Base-by-base conservation (phyloP, 23 red algal species). In the Gracilaria caudata region DNA sequence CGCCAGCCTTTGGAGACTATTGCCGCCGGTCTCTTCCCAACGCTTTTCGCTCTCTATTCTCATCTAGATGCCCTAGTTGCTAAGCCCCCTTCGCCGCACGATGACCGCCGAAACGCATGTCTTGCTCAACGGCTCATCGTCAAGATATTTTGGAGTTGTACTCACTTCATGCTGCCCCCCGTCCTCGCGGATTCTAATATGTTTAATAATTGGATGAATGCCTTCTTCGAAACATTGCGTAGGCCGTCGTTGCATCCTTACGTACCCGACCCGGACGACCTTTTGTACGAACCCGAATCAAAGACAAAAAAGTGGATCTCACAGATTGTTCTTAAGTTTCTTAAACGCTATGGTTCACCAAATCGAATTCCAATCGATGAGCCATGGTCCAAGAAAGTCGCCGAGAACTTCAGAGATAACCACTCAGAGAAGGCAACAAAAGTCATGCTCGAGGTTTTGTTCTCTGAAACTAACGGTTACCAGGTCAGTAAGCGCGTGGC, bases 221-320 rank as follows among this genome's bases (percentile, higher is more conserved):
- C 47, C 35, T 82, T 92, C 79, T 61, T 84, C 41, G 33, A 55
- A 35, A 75, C 78, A 59, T 34, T 92, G n/a, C 60, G 78, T 2
- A 34, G 78, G 17, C 89, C 64, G 7, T 60, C 59, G 51, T 28
- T 65, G 24, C 78, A 80, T 65, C 51, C 80, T 3, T 66, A 49
- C 28, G 66, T 64, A 51, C 64, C 53, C 13, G 86, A 89, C 59
- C 77, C 57, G 23, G 79, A 76, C 16, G 89, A 76, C 19, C 66
- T 84, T 19, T 29, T 78, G 35, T 68, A 58, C n/a, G 78, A 75
- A 12, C 89, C 89, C 25, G 78, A 82, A 60, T 92, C 51, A n/a
- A 92, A 92, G 71, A 92, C 68, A 54, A 82, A 84, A 61, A 92
- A 92, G 80, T 92, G 89, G 89, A 41, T 92, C 57, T 60, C 55